Base-by-base conservation (phyloP, 371 early-diverging fungal species). In the Capillidium rhysosporum region DNA sequence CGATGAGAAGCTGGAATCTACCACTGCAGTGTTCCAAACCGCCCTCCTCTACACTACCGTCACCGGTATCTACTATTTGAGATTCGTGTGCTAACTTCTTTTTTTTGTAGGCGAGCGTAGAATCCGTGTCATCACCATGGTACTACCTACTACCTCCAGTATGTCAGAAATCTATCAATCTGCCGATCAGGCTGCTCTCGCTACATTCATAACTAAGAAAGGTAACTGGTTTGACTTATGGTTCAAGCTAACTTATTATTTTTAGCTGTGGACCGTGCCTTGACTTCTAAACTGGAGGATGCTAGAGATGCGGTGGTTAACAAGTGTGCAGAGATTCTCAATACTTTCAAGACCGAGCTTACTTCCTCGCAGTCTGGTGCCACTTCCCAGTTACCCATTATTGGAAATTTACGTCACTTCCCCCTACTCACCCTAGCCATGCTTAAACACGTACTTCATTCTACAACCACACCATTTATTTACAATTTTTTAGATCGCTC, bases 71-170 rank as follows among this genome's bases (percentile, higher is more conserved):
- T 56, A 16, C 23, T 21, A n/a, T n/a, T n/a, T n/a, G n/a, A n/a
- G 12, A 1, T 38, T n/a, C n/a, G 29, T 25, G 40, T 40, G 9
- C 30, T 14, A 31, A 16, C 48, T 23, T 21, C 46, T 12, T 5
- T 18, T 21, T 14, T 31, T 18, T 30, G 10, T 56, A 62, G 85
- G 92, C 26, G 94, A 95, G 65, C 79, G 98, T 26, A 82, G 95
- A 40, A 98, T 99, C 61, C 79, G 98, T 47, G 92, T 98, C 0
- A 61, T 94, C 40, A 99, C 97, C 0, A 66, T 91, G 58, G 82
- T 86, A 12, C 65, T 97, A 18, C 96, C 98, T 5, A 86, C 89
- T 1, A 86, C 84, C 3, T 77, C 69, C 52, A 80, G 75, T 40
- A 66, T 90, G 24, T 72, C 77, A 23, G 92, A 92, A 46, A 52